phyloP scores from a whole-genome alignment of 495 filamentous ascomycete genomes.

The Cenococcum geophilum region DNA sequence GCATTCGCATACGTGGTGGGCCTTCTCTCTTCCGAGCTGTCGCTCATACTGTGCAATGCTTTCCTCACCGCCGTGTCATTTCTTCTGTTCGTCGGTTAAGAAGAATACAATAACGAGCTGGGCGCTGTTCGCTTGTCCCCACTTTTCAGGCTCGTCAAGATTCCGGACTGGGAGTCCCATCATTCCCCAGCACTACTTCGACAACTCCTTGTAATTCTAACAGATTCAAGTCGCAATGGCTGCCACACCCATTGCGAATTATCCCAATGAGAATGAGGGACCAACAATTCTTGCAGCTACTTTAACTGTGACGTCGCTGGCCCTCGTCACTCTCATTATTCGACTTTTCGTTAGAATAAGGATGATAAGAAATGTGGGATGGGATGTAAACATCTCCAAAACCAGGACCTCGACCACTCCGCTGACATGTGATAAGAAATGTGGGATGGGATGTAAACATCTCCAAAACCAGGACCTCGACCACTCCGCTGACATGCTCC shows the following conservation, averaged over 20 bases:
- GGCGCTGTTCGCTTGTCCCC: no score
- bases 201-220: not conserved
- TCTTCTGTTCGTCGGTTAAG: no score
- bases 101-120: no score
- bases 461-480: not conserved
- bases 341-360: constrained; percentile 17
- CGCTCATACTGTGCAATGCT: not conserved
- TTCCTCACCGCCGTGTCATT: not conserved
- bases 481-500: constrained; percentile 4
- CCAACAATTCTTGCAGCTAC: constrained; percentile 17
- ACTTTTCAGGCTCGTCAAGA: not conserved
- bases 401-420: not conserved
- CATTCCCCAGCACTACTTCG: not conserved
- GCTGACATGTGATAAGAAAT: constrained; percentile 16
- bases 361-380: constrained; percentile 28
- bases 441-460: constrained; percentile 27
- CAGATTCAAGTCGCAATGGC: not conserved
- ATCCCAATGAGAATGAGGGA: constrained; percentile 13
- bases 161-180: not conserved
- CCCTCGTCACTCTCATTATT: constrained; percentile 13
- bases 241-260: constrained; percentile 1
- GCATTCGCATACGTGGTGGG: no score
- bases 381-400: constrained; percentile 18
- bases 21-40: not conserved
- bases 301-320: constrained; percentile 16